Conservation (phyloP, 2,329 filamentous ascomycete species). For the Exutisphaerella laricina region DNA sequence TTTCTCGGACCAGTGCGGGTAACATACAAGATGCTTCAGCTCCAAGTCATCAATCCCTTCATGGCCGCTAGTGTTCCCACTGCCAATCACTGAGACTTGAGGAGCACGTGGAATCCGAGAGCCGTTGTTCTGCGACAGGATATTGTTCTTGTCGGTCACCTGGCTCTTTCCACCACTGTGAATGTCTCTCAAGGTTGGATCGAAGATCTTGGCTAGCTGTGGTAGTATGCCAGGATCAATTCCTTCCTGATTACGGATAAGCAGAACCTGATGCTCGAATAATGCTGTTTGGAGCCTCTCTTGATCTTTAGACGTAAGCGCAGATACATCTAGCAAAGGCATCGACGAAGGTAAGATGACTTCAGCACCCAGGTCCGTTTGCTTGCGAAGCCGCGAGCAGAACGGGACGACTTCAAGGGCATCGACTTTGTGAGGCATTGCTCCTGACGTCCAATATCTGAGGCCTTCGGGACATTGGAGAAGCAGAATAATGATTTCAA, state of each 20-base stretch:
- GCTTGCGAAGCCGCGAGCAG: conserved; percentile 9
- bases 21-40: conserved; percentile 21
- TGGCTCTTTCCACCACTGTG: conserved; percentile 21
- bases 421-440: conserved; percentile 15
- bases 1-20: no score
- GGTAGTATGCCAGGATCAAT: conserved; percentile 15
- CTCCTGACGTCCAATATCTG: no score
- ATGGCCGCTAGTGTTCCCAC: conserved; percentile 16
- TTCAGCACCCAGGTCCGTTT: conserved; percentile 18
- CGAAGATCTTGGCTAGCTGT: conserved; percentile 19
- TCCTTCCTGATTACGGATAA: conserved; percentile 18
- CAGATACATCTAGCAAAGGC: conserved; percentile 8
- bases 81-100: conserved; percentile 21
- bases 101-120: conserved; percentile 16
- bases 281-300: conserved; percentile 13
- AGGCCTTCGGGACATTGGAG: no score
- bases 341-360: conserved; percentile 10
- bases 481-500: no score
- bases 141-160: conserved; percentile 16
- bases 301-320: conserved; percentile 12
- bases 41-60: conserved; percentile 18
- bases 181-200: conserved; percentile 14
- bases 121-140: conserved; percentile 10
- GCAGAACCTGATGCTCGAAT: conserved; percentile 19
- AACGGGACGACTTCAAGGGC: conserved; percentile 8